These are phyloP conservation scores for Saturnispora bothae DNA, from an alignment of 805 yeast species.

Conservation along the genomic window DNA sequence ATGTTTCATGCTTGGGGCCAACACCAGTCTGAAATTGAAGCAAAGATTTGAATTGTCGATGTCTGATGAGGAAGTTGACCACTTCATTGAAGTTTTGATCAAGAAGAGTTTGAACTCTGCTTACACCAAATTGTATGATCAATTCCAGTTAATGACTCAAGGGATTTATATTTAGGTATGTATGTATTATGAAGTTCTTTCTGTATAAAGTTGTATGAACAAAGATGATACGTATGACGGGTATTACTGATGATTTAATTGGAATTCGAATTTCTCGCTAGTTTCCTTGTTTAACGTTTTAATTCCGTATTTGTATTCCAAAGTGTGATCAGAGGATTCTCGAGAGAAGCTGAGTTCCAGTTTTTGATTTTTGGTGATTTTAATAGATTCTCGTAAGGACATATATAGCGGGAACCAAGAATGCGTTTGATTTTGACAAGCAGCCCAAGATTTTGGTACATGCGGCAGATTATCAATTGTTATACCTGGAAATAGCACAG, in stretches of 20 bases:
- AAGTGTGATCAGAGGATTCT: too few species aligned
- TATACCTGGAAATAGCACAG: conserved; percentile 53
- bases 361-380: too few species aligned
- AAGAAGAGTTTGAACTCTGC: conserved; percentile 78
- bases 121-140: conserved; percentile 89
- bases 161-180: conserved; percentile 64
- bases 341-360: too few species aligned
- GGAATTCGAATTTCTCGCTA: too few species aligned
- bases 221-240: too few species aligned
- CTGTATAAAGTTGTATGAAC: too few species aligned
- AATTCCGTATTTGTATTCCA: too few species aligned
- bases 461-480: conserved; percentile 36
- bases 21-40: conserved; percentile 65
- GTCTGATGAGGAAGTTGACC: conserved; percentile 59
- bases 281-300: too few species aligned
- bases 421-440: conserved; percentile 20
- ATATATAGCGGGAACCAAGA: conserved; percentile 67
- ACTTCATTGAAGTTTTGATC: conserved; percentile 70
- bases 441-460: conserved; percentile 17
- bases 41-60: conserved; percentile 78
- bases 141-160: conserved; percentile 87
- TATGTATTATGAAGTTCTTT: not conserved
- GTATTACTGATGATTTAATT: too few species aligned
- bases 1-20: conserved; percentile 81
- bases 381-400: not conserved